These are phyloP conservation scores for Malus asiatica DNA, from an alignment of 306 rosid species.

Conservation along the genomic window DNA sequence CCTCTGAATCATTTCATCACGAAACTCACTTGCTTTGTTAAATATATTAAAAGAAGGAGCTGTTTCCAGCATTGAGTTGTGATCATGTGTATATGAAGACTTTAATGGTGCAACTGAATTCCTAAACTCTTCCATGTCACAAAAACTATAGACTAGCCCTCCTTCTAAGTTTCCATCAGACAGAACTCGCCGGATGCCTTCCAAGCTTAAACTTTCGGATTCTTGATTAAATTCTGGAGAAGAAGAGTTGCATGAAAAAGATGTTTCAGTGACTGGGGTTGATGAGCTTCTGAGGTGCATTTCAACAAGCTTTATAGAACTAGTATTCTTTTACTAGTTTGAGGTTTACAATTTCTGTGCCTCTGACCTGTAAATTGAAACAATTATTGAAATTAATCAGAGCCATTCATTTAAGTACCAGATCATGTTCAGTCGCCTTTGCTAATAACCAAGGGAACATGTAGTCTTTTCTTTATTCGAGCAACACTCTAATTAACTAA, in stretches of 20 bases:
- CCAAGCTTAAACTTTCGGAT: background rate
- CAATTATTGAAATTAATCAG: background rate
- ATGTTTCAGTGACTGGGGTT: background rate
- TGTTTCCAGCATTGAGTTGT: constrained; percentile 25
- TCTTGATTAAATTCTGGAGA: background rate
- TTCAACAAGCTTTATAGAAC: background rate
- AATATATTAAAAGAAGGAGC: constrained; percentile 63
- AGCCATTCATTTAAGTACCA: background rate
- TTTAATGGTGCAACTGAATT: constrained; percentile 2
- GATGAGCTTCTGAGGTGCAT: constrained; percentile 11
- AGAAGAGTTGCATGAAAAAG: background rate
- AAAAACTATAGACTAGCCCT: background rate
- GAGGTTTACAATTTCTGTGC: background rate
- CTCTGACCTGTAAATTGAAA: background rate
- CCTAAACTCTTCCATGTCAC: constrained; percentile 22
- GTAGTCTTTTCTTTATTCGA: background rate
- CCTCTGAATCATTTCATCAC: constrained; percentile 13
- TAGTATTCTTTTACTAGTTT: background rate
- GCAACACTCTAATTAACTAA: too few species aligned
- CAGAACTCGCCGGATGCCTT: background rate
- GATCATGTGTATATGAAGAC: constrained; percentile 1
- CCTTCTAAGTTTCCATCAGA: constrained; percentile 8
- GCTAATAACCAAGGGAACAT: background rate
- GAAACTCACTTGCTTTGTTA: constrained; percentile 15
- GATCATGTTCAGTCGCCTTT: background rate